Evolutionary conservation across 2,329 filamentous ascomycete genomes (phyloP).

Genomic region (Epichloe baconii): DNA sequence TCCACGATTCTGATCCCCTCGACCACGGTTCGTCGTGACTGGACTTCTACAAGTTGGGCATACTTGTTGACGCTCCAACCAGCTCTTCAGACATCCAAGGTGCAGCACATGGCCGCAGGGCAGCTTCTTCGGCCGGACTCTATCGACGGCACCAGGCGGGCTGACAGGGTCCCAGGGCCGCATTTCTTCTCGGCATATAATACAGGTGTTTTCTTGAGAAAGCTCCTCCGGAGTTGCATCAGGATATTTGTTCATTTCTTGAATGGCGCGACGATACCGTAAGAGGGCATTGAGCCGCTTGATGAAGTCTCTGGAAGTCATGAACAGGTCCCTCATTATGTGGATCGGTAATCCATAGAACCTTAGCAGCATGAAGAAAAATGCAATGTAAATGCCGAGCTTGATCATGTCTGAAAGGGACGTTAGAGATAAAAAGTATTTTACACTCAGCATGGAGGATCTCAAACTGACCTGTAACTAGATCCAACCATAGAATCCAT

Average conservation of each 20-base stretch:
- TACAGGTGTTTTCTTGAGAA: conserved; percentile 78
- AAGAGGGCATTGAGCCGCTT: conserved; percentile 82
- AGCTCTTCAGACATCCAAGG: conserved; percentile 87
- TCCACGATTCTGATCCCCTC: conserved; percentile 14
- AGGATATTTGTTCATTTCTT: conserved; percentile 88
- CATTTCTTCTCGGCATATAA: conserved; percentile 97
- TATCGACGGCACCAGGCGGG: conserved; percentile 61
- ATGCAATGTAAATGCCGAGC: conserved; percentile 74
- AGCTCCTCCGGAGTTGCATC: conserved; percentile 86
- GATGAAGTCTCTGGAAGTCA: conserved; percentile 83
- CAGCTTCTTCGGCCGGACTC: conserved; percentile 83
- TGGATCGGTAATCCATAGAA: conserved; percentile 96
- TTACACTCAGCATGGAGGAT: neutral
- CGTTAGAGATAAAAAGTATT: conserved; percentile 1
- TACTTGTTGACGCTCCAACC: conserved; percentile 93
- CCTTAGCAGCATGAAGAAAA: conserved; percentile 83
- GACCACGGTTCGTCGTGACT: conserved; percentile 34
- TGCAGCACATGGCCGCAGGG: conserved; percentile 94
- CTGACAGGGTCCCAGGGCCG: conserved; percentile 51
- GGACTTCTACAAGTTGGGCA: conserved; percentile 87
- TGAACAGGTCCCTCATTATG: conserved; percentile 88
- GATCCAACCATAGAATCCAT: conserved; percentile 79
- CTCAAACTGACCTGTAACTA: conserved; percentile 53
- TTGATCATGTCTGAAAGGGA: conserved; percentile 65
- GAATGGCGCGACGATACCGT: conserved; percentile 79